Base-by-base conservation (phyloP, 805 yeast genomes). In the Yarrowia sp. region DNA sequence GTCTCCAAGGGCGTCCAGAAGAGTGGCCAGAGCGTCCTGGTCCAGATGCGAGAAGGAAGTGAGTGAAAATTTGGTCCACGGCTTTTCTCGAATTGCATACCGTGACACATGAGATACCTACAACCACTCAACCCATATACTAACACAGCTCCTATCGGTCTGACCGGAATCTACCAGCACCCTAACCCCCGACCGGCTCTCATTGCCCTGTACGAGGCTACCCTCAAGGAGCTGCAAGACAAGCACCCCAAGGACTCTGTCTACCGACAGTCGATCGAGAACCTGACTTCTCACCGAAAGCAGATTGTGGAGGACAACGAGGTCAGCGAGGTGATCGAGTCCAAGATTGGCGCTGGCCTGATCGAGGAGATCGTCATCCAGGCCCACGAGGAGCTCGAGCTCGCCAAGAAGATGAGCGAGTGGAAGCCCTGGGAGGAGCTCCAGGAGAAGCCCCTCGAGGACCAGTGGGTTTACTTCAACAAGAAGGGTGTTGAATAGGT, bases 181-280 rank as follows among this genome's bases (percentile, higher is more conserved):
- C 96, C 97, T 64, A 85, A 88, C 76, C 96, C 97, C 67, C 85
- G 91, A 77, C 93, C 94, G 2, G 90, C 92, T 2, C 82, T 91
- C 74, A 80, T 86, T 69, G 84, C 89, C 45, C 80, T 91, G 55
- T 91, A 91, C 80, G 85, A 85, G 72, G 85, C 88, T 69, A 91
- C 97, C 1, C 80, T 91, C 74, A 78, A 79, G 49, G 82, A 85
- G 56, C 80, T 91, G 74, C 79, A 83, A 48, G 82, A 81, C 48
- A 84, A 87, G 74, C 88, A 87, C 77, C 97, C 97, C 46, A 79
- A 83, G 66, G 84, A 86, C 36, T 86, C 92, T n/a, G 86, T 91
- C 32, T 91, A 91, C 80, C 85, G 88, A 78, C 89, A 88, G 75
- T 84, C 95, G 0, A 89, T 88, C 7, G 90, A 88, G 78, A 84